A percentile compares a stretch with the other conserved stretches of the same genome.
Conservation (phyloP, 495 filamentous ascomycete species). For the Letharia columbiana region DNA sequence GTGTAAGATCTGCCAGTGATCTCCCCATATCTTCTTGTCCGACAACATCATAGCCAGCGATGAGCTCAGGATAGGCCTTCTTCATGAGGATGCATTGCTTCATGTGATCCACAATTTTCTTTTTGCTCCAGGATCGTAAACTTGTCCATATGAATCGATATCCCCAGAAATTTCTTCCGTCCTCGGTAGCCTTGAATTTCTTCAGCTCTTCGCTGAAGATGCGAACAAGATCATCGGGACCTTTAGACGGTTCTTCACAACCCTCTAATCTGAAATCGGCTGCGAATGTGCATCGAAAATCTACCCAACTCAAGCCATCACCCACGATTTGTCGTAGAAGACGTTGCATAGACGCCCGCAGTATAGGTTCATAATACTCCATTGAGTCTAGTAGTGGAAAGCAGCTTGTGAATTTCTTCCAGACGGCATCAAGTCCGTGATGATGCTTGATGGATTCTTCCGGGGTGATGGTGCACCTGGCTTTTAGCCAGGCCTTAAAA, state of each 20-base stretch:
- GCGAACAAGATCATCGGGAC: slow-evolving; percentile 56
- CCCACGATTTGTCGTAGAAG: slow-evolving; percentile 58
- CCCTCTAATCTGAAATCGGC: slow-evolving; percentile 53
- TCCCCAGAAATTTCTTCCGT: slow-evolving; percentile 73
- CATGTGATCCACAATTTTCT: slow-evolving; percentile 68
- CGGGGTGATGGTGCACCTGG: slow-evolving; percentile 57
- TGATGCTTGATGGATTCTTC: slow-evolving; percentile 71
- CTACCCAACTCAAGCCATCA: slow-evolving; percentile 71
- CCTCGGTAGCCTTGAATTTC: slow-evolving; percentile 59
- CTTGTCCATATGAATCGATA: slow-evolving; percentile 82
- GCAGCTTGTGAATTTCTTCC: slow-evolving; percentile 63
- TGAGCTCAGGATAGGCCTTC: slow-evolving; percentile 62
- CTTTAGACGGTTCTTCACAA: slow-evolving; percentile 49
- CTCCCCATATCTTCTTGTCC: slow-evolving; percentile 76
- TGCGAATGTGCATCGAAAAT: slow-evolving; percentile 50
- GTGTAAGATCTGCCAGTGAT: slow-evolving; percentile 64
- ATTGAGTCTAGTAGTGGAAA: slow-evolving; percentile 65
- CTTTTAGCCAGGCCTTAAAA: slow-evolving; percentile 72
- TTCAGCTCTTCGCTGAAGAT: slow-evolving; percentile 73
- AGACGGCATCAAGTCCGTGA: slow-evolving; percentile 70
- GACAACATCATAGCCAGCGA: slow-evolving; percentile 83
- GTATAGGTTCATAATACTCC: slow-evolving; percentile 85
- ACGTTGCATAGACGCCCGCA: slow-evolving; percentile 60
- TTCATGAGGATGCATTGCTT: slow-evolving; percentile 77
- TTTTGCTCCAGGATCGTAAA: slow-evolving; percentile 51